Conservation (phyloP, 805 yeast genomes). For the Ogataea dorogensis region DNA sequence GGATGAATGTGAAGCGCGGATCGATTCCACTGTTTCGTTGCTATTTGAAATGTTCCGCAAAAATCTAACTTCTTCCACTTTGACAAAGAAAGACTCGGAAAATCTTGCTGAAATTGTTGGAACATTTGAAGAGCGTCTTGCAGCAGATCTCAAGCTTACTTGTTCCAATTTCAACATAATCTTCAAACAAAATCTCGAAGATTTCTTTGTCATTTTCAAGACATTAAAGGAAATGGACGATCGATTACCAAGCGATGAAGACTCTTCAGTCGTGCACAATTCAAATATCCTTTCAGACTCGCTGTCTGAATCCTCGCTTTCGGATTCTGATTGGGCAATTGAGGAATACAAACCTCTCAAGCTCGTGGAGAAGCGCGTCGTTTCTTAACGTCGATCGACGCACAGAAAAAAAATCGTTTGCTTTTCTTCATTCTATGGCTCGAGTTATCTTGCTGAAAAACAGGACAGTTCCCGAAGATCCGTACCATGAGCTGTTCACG, state of each 20-base stretch:
- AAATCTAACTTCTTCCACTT: constrained; percentile 5
- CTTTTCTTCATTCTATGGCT: no score
- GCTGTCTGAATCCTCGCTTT: constrained; percentile 3
- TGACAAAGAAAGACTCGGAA: constrained; percentile 14
- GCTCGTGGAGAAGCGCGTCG: constrained; percentile 19
- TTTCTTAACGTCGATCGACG: constrained; percentile 13
- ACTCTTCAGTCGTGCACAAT: constrained; percentile 6
- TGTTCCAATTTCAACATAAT: constrained; percentile 23
- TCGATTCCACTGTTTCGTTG: constrained; percentile 16
- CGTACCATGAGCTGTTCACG: constrained; percentile 50
- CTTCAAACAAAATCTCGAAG: constrained; percentile 29
- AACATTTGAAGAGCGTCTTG: constrained; percentile 22
- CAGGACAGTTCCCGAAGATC: constrained; percentile 65
- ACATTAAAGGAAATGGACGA: constrained; percentile 25
- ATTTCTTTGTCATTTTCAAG: constrained; percentile 28
- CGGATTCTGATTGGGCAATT: constrained; percentile 19
- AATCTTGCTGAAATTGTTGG: constrained; percentile 17
- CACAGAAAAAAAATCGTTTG: not conserved
- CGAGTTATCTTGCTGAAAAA: constrained; percentile 64
- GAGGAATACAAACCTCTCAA: constrained; percentile 19
- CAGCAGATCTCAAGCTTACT: constrained; percentile 23
- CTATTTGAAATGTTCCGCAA: constrained; percentile 18
- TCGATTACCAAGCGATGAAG: constrained; percentile 6
- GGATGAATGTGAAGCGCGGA: constrained; percentile 23
- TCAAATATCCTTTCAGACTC: constrained; percentile 15